Conservation (phyloP, 2,329 filamentous ascomycete species). For the Setomelanomma holmii region DNA sequence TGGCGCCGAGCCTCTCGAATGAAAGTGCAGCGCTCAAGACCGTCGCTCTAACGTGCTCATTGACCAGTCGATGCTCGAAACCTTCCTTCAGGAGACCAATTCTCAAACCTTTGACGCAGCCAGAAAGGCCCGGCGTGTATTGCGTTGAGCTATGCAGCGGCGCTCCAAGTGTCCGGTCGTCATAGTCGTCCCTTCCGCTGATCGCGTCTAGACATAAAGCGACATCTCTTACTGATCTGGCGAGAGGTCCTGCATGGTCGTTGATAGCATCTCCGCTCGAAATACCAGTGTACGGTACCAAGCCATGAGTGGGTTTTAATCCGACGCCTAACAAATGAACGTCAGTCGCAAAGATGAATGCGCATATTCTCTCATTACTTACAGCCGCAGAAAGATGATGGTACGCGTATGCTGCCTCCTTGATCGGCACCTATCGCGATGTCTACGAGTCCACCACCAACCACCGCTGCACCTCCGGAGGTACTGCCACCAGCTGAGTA, state of each 20-base stretch:
- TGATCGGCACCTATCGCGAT: slow-evolving; percentile 51
- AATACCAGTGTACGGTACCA: slow-evolving; percentile 60
- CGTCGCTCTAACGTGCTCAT: slow-evolving; percentile 48
- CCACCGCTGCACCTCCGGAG: slow-evolving; percentile 53
- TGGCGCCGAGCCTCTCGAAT: slow-evolving; percentile 57
- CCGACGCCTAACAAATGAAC: slow-evolving; percentile 38
- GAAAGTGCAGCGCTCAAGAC: slow-evolving; percentile 51
- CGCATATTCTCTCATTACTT: slow-evolving; percentile 7
- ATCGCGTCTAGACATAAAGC: slow-evolving; percentile 40
- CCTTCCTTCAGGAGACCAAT: slow-evolving; percentile 38
- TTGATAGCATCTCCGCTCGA: slow-evolving; percentile 46
- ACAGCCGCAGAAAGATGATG: slow-evolving; percentile 46
- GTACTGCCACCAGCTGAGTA: slow-evolving; percentile 59
- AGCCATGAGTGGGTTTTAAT: slow-evolving; percentile 57
- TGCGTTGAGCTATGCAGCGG: slow-evolving; percentile 28
- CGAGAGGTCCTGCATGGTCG: slow-evolving; percentile 52
- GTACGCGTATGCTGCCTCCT: slow-evolving; percentile 49
- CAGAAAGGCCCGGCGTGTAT: slow-evolving; percentile 21
- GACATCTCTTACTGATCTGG: slow-evolving; percentile 30
- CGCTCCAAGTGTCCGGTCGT: slow-evolving; percentile 40
- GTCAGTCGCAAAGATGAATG: too few species aligned
- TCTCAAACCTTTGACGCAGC: slow-evolving; percentile 27
- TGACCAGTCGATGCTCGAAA: slow-evolving; percentile 39
- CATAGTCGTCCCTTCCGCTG: slow-evolving; percentile 37
- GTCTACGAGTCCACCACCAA: slow-evolving; percentile 49